phyloP scores from a whole-genome alignment of 306 rosid genomes.

The Inga leiocalycina region DNA sequence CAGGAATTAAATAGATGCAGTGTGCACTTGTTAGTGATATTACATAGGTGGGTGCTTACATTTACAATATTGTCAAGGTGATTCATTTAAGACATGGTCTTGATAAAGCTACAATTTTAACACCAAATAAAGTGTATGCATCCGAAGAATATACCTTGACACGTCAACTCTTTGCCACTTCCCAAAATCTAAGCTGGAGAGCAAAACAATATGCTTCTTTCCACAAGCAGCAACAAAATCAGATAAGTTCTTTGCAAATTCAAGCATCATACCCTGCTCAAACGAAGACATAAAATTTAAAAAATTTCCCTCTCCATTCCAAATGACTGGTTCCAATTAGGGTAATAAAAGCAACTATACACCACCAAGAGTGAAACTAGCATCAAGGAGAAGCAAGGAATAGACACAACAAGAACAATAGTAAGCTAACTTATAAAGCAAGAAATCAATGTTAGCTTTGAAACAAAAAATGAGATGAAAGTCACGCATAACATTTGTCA shows the following conservation, averaged over 20 bases:
- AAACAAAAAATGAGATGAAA: neutral
- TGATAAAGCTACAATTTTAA: constrained; percentile 19
- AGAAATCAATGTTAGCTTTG: neutral
- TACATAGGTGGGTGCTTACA: constrained; percentile 18
- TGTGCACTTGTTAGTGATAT: constrained; percentile 9
- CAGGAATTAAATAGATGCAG: constrained; percentile 26
- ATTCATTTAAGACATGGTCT: constrained; percentile 15
- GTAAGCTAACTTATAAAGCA: neutral
- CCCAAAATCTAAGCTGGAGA: constrained; percentile 91
- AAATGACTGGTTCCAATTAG: constrained; percentile 2
- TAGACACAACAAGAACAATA: neutral
- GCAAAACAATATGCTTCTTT: constrained; percentile 73
- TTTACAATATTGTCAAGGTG: constrained; percentile 6
- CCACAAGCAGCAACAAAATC: constrained; percentile 68
- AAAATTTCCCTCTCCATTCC: constrained; percentile 16
- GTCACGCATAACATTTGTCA: neutral
- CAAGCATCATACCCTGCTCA: constrained; percentile 74
- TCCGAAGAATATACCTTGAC: constrained; percentile 62
- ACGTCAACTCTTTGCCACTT: constrained; percentile 84
- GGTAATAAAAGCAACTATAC: constrained; percentile 16
- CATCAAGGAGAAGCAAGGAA: constrained; percentile 2
- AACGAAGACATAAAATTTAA: constrained; percentile 30
- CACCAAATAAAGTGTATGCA: neutral
- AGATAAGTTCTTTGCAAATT: constrained; percentile 76
- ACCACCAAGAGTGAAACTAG: constrained; percentile 2